A percentile compares a stretch with the other conserved stretches of the same genome.
Conservation (phyloP, 306 rosid genomes). For the Cucumis cinereus region DNA sequence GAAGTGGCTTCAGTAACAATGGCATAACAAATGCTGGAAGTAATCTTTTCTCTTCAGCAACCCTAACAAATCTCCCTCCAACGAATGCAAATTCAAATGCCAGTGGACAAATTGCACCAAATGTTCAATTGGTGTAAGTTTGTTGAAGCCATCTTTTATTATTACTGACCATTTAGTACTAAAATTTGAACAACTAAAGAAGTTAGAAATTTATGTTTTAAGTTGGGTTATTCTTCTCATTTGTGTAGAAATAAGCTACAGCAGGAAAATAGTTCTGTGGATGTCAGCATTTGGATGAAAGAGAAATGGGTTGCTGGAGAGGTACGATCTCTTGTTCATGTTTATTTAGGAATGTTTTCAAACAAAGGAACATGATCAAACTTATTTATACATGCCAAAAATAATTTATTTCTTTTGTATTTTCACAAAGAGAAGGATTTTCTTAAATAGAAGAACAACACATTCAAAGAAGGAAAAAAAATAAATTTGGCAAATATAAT, state of each 20-base stretch:
- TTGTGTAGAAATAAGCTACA: constrained; percentile 37
- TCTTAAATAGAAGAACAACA: too few species aligned
- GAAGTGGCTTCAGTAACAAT: constrained; percentile 20
- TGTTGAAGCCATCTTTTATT: constrained; percentile 1
- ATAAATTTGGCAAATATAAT: too few species aligned
- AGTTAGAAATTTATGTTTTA: neutral
- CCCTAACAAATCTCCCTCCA: constrained; percentile 10
- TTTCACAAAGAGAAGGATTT: too few species aligned
- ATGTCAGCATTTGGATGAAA: constrained; percentile 53
- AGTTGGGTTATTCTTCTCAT: neutral
- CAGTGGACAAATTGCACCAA: constrained; percentile 22
- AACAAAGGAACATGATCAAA: too few species aligned
- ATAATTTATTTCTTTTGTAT: too few species aligned
- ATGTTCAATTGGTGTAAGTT: constrained; percentile 42
- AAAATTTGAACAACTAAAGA: neutral
- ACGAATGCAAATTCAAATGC: neutral
- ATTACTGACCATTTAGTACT: constrained; percentile 1
- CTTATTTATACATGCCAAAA: too few species aligned
- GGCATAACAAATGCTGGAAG: constrained; percentile 22
- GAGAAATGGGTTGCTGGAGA: constrained; percentile 84
- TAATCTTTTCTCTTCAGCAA: constrained; percentile 17
- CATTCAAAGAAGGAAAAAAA: too few species aligned
- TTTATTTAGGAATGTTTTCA: too few species aligned
- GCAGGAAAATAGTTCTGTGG: constrained; percentile 27
- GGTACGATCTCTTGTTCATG: constrained; percentile 22